Evolutionary conservation across 139 green algal genomes (phyloP).

Genomic region (Gonium pectorale): DNA sequence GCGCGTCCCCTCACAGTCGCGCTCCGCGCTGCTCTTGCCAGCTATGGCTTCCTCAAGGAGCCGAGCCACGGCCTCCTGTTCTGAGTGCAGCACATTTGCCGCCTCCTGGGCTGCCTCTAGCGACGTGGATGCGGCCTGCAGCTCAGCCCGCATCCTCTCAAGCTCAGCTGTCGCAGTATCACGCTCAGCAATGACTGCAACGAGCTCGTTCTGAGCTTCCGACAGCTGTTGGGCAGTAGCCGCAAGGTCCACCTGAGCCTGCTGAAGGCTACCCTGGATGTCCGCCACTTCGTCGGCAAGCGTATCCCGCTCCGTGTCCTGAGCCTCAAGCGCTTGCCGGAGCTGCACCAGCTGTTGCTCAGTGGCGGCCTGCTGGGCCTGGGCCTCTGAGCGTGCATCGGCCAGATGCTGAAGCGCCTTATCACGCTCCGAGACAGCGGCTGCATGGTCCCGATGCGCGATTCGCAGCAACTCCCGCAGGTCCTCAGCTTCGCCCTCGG

Average conservation of each 20-base stretch:
- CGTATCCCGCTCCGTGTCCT: no score
- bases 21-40: not conserved
- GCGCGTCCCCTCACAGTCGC: not conserved
- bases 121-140: not conserved
- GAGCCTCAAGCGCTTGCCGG: not conserved
- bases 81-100: not conserved
- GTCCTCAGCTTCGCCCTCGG: not conserved
- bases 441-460: not conserved
- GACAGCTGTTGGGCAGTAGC: not conserved
- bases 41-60: not conserved
- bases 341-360: not conserved
- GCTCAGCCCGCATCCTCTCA: not conserved
- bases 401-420: not conserved
- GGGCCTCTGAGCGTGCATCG: not conserved
- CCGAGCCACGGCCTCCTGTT: not conserved
- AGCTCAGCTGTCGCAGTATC: not conserved
- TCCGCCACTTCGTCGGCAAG: no score
- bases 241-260: not conserved
- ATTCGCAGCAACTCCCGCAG: constrained; percentile 3
- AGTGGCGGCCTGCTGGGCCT: not conserved
- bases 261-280: no score
- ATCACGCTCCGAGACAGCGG: no score
- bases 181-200: not conserved
- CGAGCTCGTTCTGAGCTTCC: not conserved
- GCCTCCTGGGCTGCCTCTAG: not conserved